Conservation (phyloP, 768 basidiomycete species). For the Serendipita sp. region DNA sequence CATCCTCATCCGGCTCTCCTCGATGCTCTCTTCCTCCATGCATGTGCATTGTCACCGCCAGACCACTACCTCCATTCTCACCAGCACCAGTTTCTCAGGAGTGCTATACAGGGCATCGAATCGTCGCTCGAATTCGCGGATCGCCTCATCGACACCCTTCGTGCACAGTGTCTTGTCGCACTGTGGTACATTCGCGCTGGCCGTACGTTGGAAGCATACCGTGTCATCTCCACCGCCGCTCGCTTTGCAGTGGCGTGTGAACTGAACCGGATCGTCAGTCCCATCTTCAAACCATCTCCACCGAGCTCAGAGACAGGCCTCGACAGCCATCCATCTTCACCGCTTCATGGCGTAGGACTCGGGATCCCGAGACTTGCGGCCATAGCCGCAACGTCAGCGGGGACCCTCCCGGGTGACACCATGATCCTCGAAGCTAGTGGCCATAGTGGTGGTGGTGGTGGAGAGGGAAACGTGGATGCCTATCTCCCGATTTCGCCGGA, state of each 20-base stretch:
- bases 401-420: background rate
- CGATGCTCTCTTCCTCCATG: constrained; percentile 72
- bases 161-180: constrained; percentile 56
- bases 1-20: constrained; percentile 60
- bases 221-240: constrained; percentile 57
- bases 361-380: background rate
- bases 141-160: constrained; percentile 39
- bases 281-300: constrained; percentile 2
- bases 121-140: constrained; percentile 56
- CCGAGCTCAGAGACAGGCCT: background rate
- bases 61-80: constrained; percentile 46
- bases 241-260: constrained; percentile 60
- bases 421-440: too few relatives aligned
- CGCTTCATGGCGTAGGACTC: background rate
- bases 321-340: background rate
- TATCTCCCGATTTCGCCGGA: background rate
- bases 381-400: background rate
- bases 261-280: constrained; percentile 36
- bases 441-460: too few relatives aligned
- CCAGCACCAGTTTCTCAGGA: constrained; percentile 40
- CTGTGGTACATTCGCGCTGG: constrained; percentile 50
- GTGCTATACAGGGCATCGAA: constrained; percentile 38
- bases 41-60: constrained; percentile 63
- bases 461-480: constrained; percentile 7
- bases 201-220: constrained; percentile 45